Percentiles rank a stretch among this genome's conserved stretches.
These are phyloP conservation scores for Globisporangium polare DNA, from an alignment of 352 stramenopile genomes.

Conservation along the genomic window DNA sequence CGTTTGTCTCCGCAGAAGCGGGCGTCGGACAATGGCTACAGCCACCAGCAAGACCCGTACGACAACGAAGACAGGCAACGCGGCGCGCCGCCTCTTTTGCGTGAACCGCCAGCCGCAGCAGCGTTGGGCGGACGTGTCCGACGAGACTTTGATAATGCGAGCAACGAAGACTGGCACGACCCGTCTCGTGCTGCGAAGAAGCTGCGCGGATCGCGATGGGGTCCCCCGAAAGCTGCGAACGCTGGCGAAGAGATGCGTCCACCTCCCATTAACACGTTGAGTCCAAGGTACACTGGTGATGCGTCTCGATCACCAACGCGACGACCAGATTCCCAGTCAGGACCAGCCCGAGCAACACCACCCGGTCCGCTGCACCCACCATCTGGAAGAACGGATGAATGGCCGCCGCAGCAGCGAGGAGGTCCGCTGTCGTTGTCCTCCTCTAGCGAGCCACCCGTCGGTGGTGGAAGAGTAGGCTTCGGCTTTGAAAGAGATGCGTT, in stretches of 20 bases:
- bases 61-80: constrained; percentile 8
- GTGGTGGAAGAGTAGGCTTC: constrained; percentile 2
- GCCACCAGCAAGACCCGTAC: constrained; percentile 3
- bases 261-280: constrained; percentile 47
- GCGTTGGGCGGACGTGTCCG: constrained; percentile 17
- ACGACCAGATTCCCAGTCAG: neutral
- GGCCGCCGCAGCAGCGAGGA: constrained; percentile 1
- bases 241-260: constrained; percentile 30
- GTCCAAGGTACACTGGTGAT: neutral
- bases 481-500: constrained; percentile 12
- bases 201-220: constrained; percentile 64
- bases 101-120: constrained; percentile 11
- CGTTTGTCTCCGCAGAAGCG: constrained; percentile 3
- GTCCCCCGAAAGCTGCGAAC: constrained; percentile 40
- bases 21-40: neutral
- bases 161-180: constrained; percentile 29
- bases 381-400: constrained; percentile 6
- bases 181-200: constrained; percentile 47
- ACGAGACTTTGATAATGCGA: constrained; percentile 22
- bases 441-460: constrained; percentile 1
- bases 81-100: constrained; percentile 6
- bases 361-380: neutral
- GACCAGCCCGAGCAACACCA: neutral
- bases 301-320: constrained; percentile 9
- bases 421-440: neutral